phyloP scores from a whole-genome alignment of 306 rosid genomes.

The Begonia fuchsioides region DNA sequence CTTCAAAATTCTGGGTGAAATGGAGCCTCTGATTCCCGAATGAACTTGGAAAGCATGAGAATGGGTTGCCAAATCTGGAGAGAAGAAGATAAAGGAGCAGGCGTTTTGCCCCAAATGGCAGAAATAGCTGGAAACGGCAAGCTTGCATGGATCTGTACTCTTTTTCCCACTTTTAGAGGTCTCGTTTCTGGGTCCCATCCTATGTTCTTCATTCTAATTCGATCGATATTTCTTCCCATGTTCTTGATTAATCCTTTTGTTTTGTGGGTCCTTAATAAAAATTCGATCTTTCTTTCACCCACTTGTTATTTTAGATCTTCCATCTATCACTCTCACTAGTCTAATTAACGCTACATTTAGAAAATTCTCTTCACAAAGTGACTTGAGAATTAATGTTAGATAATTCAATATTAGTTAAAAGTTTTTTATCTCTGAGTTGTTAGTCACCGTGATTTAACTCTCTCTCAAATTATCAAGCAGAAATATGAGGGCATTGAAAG shows the following conservation, averaged over 20 bases:
- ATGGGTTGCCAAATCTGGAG: too few species aligned
- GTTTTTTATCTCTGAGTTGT: too few species aligned
- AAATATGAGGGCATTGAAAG: too few species aligned
- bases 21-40: constrained; percentile 15
- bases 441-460: too few species aligned
- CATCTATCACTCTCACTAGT: not conserved
- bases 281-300: not conserved
- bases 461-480: too few species aligned
- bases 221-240: not conserved
- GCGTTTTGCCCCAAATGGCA: constrained; percentile 86
- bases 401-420: too few species aligned
- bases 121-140: constrained; percentile 77
- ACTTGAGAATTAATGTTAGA: too few species aligned
- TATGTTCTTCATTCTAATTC: not conserved
- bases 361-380: not conserved
- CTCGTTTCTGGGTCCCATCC: constrained; percentile 7
- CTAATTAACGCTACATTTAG: not conserved
- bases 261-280: not conserved
- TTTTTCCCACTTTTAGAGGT: constrained; percentile 59
- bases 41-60: constrained; percentile 26
- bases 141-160: constrained; percentile 92
- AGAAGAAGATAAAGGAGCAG: constrained; percentile 66
- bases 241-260: not conserved
- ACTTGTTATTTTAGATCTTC: not conserved
- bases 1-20: constrained; percentile 7